Evolutionary conservation across 2,329 filamentous ascomycete species (phyloP), one percentile per base, ranked within the genome.

Genomic region (Purpureocillium lavendulum): DNA sequence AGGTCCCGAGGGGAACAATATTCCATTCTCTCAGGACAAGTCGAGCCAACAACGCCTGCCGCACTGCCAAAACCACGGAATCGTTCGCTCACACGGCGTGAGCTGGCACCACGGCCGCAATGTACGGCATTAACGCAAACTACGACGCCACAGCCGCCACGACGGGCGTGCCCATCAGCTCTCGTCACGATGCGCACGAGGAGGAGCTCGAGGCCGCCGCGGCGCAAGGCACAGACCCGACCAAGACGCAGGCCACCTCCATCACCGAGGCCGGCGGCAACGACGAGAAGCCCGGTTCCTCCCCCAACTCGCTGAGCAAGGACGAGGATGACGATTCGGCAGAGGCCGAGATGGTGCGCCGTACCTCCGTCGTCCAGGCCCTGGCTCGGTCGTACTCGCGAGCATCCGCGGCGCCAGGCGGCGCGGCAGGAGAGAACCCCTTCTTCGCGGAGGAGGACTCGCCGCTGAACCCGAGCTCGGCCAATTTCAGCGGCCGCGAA

Each of bases 301-400:
- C 55, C 3, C 46, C 51, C 18, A 46, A 48, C 7, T 56, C 55
- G 3, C 33, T 55, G 9, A 52, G 59, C 5, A 61, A 63, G 41
- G 52, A 49, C 48, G 36, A 41, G 7, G 31, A 51, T 16, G 24
- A 41, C n/a, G 36, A 40, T 15, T 35, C 41, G 6, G 42, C 35
- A n/a, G 49, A 54, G 40, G 55, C 54, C 4, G 72, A 75, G 54
- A 60, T 71, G 59, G 61, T 63, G 38, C 69, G 71, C 36, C 69
- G 75, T 45, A 59, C 65, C 40, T 73, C 69, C 8, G 57, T 71
- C 18, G 73, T 79, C 15, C 72, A 76, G 48, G 62, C 65, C n/a
- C 62, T 79, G 4, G 75, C 75, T 1, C 69, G 73, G 37, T 65
- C 66, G 43, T 76, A 73, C 49, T 78, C 75, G 4, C 61, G 61